phyloP scores from a whole-genome alignment of 768 basidiomycete species.

The Strobilomyces echinocephalus region DNA sequence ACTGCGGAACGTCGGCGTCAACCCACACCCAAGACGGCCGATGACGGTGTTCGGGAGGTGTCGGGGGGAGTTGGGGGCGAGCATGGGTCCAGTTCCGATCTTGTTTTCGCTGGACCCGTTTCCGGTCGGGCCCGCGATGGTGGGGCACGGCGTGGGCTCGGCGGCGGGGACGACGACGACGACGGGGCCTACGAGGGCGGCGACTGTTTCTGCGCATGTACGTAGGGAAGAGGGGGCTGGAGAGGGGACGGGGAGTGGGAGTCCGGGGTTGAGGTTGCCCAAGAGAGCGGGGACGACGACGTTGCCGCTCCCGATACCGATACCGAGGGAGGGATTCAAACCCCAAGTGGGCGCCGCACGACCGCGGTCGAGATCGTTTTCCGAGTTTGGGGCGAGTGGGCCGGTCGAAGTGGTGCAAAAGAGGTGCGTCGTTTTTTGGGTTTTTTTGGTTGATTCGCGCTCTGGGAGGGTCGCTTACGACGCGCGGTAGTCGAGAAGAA shows the following conservation, averaged over 20 bases:
- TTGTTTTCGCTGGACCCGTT: constrained; percentile 53
- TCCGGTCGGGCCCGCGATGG: constrained; percentile 19
- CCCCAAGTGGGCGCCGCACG: constrained; percentile 49
- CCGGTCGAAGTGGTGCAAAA: constrained; percentile 1
- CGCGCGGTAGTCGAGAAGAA: constrained; percentile 20
- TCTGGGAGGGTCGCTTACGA: not conserved
- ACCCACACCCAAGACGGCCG: constrained; percentile 19
- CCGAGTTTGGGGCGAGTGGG: constrained; percentile 50
- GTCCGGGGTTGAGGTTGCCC: constrained; percentile 15
- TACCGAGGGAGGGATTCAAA: constrained; percentile 62
- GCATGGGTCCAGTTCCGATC: constrained; percentile 59
- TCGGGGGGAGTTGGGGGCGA: constrained; percentile 43
- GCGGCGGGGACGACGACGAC: too few relatives aligned
- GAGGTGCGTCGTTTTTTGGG: constrained; percentile 21
- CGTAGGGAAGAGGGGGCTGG: constrained; percentile 10
- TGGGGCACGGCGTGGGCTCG: not conserved
- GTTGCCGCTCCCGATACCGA: constrained; percentile 13
- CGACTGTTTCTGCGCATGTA: constrained; percentile 30
- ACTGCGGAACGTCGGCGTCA: constrained; percentile 17
- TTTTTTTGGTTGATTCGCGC: not conserved
- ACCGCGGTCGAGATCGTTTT: constrained; percentile 69
- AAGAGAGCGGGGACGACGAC: constrained; percentile 12
- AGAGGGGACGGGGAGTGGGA: not conserved
- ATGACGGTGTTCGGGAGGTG: constrained; percentile 59
- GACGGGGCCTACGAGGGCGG: constrained; percentile 24